These are phyloP conservation scores for Conoideocrella luteorostrata DNA, from an alignment of 2,329 filamentous ascomycete species.

Conservation along the genomic window DNA sequence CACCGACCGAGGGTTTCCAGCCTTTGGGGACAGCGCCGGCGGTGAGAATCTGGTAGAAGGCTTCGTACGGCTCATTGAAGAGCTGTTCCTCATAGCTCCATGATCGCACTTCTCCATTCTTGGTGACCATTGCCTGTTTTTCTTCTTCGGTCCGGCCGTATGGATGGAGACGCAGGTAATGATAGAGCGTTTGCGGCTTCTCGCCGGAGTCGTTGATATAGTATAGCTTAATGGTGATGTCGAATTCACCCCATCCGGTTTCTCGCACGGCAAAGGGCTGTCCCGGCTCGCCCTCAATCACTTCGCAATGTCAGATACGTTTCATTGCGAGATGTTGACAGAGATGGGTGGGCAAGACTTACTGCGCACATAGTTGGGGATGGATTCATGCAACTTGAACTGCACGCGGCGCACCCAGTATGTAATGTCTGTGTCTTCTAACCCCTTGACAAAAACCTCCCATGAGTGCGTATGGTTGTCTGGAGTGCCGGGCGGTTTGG, in stretches of 20 bases:
- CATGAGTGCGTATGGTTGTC: conserved; percentile 94
- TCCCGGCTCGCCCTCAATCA: conserved; percentile 64
- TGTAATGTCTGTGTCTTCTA: conserved; percentile 84
- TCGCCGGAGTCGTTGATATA: conserved; percentile 83
- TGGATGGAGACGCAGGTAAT: conserved; percentile 84
- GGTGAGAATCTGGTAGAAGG: conserved; percentile 83
- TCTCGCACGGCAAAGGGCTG: conserved; percentile 77
- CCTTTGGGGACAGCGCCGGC: conserved; percentile 54
- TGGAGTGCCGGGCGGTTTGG: conserved; percentile 69
- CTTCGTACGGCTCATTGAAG: conserved; percentile 94
- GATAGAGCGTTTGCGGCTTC: conserved; percentile 93
- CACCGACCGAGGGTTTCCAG: conserved; percentile 35
- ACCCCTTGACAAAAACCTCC: conserved; percentile 87
- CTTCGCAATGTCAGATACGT: conserved; percentile 26
- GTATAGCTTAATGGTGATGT: conserved; percentile 91
- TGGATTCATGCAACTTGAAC: conserved; percentile 97
- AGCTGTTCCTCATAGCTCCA: conserved; percentile 91
- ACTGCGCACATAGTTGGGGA: conserved; percentile 82
- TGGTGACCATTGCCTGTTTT: conserved; percentile 52
- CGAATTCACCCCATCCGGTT: conserved; percentile 97
- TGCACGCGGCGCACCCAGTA: conserved; percentile 97
- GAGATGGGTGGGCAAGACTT: conserved; percentile 20
- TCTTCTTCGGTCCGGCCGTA: conserved; percentile 78
- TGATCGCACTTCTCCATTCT: conserved; percentile 59
- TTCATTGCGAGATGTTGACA: neutral